Conservation (phyloP, 2,329 filamentous ascomycete genomes). For the Phoma sp. region DNA sequence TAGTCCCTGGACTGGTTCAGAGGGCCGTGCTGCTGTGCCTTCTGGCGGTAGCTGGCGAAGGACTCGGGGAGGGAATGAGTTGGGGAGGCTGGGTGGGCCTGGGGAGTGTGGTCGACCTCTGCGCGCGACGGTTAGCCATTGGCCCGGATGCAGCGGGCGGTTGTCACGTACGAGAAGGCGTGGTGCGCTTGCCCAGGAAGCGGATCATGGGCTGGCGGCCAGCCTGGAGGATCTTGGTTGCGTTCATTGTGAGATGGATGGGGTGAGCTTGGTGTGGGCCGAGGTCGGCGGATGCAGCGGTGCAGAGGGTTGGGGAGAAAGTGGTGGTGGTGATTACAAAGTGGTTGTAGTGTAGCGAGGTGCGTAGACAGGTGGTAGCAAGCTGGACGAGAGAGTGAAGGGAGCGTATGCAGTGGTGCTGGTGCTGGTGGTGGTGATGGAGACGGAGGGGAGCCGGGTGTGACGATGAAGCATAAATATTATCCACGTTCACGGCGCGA, state of each 20-base stretch:
- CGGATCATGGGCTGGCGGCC: conserved; percentile 59
- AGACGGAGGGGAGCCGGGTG: conserved; percentile 25
- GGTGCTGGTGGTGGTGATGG: background rate
- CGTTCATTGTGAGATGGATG: conserved; percentile 49
- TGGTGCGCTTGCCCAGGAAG: conserved; percentile 58
- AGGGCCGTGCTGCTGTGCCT: conserved; percentile 79
- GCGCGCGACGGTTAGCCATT: conserved; percentile 25
- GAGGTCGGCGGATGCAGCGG: conserved; percentile 7
- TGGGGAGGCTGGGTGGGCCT: conserved; percentile 75
- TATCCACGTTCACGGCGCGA: conserved; percentile 22
- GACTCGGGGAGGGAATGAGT: conserved; percentile 68
- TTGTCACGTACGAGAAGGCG: conserved; percentile 51
- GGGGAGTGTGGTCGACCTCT: conserved; percentile 78
- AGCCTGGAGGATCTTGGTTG: conserved; percentile 54
- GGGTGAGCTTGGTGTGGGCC: conserved; percentile 13
- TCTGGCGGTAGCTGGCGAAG: conserved; percentile 79
- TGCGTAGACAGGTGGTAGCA: conserved; percentile 9
- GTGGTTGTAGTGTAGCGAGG: background rate
- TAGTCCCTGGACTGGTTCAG: conserved; percentile 53
- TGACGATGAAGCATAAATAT: conserved; percentile 34
- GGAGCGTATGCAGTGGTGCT: conserved; percentile 9
- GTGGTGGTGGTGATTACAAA: conserved; percentile 4
- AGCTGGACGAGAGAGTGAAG: conserved; percentile 7
- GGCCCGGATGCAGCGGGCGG: background rate
- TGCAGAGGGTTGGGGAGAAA: background rate